Conservation (phyloP, 2,329 filamentous ascomycete genomes). For the Aspergillus ochraceoroseus region DNA sequence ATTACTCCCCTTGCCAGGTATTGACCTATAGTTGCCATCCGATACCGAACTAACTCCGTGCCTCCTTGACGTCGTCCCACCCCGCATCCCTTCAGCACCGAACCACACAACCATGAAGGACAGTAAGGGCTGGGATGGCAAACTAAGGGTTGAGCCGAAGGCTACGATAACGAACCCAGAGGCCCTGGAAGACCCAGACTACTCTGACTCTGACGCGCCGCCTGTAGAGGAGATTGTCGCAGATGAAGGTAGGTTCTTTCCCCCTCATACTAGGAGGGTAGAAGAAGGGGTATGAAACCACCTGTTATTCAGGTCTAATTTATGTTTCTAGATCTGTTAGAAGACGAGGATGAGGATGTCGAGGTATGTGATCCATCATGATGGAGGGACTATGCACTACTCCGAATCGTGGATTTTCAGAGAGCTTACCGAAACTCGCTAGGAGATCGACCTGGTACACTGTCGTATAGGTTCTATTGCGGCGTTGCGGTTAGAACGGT, state of each 20-base stretch:
- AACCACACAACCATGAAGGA: conserved; percentile 35
- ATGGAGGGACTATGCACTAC: too few species aligned
- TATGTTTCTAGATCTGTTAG: conserved; percentile 50
- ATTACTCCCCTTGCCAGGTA: too few species aligned
- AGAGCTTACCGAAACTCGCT: conserved; percentile 13
- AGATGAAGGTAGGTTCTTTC: conserved; percentile 62
- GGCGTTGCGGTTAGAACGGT: conserved; percentile 75
- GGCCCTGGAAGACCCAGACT: conserved; percentile 76
- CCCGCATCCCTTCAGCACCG: conserved; percentile 2
- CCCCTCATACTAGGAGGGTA: too few species aligned
- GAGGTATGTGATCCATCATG: too few species aligned
- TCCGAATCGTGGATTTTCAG: neutral
- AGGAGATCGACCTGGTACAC: conserved; percentile 89
- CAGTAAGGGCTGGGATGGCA: conserved; percentile 46
- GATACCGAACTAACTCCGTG: too few species aligned
- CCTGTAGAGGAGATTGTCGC: conserved; percentile 70
- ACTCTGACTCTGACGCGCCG: conserved; percentile 66
- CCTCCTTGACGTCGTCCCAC: too few species aligned
- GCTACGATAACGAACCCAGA: conserved; percentile 70
- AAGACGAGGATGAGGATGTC: conserved; percentile 52
- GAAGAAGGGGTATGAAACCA: too few species aligned
- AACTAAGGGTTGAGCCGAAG: conserved; percentile 59
- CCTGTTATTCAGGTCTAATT: neutral
- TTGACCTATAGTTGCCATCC: too few species aligned
- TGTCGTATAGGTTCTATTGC: conserved; percentile 74